These are phyloP conservation scores for Atkinsonella texensis DNA, from an alignment of 2,329 filamentous ascomycete genomes.

Conservation along the genomic window DNA sequence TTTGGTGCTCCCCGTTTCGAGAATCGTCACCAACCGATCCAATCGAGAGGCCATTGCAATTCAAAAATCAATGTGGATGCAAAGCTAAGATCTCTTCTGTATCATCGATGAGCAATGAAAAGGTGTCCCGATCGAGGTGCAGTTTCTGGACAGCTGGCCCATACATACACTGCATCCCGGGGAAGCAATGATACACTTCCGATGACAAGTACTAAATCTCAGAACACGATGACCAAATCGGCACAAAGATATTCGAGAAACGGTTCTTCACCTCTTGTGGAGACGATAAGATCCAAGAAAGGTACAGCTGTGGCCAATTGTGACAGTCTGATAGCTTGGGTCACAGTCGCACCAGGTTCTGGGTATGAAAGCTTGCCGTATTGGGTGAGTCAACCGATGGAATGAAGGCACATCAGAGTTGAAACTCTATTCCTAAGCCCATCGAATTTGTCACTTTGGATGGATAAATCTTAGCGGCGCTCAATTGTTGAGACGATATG, in stretches of 20 bases:
- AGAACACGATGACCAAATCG: neutral
- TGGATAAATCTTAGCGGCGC: neutral
- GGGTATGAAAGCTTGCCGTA: neutral
- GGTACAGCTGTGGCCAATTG: neutral
- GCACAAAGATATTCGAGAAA: neutral
- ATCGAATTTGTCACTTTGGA: too few relatives aligned
- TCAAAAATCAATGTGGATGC: conserved; percentile 11
- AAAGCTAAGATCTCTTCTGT: conserved; percentile 8
- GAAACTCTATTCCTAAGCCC: too few relatives aligned
- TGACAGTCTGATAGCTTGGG: neutral
- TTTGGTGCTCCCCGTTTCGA: conserved; percentile 94
- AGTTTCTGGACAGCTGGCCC: conserved; percentile 8
- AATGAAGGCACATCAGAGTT: too few relatives aligned
- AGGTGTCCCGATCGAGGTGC: conserved; percentile 8
- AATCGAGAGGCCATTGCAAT: conserved; percentile 39
- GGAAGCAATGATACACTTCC: neutral
- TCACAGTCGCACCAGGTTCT: too few relatives aligned
- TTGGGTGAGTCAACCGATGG: neutral
- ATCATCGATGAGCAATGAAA: neutral
- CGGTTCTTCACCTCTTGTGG: neutral
- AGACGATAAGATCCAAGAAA: neutral
- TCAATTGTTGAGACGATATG: neutral
- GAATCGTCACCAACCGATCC: conserved; percentile 75
- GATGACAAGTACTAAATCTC: neutral
- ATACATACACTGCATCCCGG: conserved; percentile 10